Evolutionary conservation across 352 stramenopile species (phyloP), one percentile per base, ranked within the genome.

Genomic region (Pelagophyceae sp.): DNA sequence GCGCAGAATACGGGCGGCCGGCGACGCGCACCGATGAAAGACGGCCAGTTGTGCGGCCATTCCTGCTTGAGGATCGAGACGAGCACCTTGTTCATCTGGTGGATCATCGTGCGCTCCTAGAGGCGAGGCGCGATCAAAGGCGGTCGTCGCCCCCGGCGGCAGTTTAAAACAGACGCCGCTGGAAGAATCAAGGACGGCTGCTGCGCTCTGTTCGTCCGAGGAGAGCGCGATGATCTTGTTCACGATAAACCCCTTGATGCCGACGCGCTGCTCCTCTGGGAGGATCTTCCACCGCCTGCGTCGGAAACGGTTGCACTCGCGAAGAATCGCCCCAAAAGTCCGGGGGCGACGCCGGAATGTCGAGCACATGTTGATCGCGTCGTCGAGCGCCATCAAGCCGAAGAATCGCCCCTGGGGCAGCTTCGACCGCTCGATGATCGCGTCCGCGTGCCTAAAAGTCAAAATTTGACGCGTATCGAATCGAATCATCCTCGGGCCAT

Each of bases 1-100:
- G n/a, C n/a, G n/a, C n/a, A n/a, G n/a, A n/a, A n/a, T n/a, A n/a
- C n/a, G n/a, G n/a, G n/a, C n/a, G n/a, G n/a, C n/a, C n/a, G n/a
- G n/a, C n/a, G n/a, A n/a, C n/a, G n/a, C n/a, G n/a, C n/a, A n/a
- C 90, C 89, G 83, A 99, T 99, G 84, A 99, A 99, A 77, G 88
- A 92, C 33, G 95, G 94, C 97, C 97, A 99, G 84, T 99, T 99
- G 82, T 99, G 94, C 31, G 96, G 96, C 96, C 97, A 99, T 86
- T 99, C 97, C 85, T 99, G 96, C 89, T 99, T 99, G 70, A 99
- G 85, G 75, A 99, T 96, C 83, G 97, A 84, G 32, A 97, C 87
- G n/a, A 99, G 89, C 72, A 98, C 96, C 25, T 99, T 88, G 79
- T 99, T 97, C 83, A 97, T 88, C 84, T 96, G 95, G 50, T 76